phyloP scores from a whole-genome alignment of 2,329 filamentous ascomycete genomes.

The Ploettnerulaceae sp. region DNA sequence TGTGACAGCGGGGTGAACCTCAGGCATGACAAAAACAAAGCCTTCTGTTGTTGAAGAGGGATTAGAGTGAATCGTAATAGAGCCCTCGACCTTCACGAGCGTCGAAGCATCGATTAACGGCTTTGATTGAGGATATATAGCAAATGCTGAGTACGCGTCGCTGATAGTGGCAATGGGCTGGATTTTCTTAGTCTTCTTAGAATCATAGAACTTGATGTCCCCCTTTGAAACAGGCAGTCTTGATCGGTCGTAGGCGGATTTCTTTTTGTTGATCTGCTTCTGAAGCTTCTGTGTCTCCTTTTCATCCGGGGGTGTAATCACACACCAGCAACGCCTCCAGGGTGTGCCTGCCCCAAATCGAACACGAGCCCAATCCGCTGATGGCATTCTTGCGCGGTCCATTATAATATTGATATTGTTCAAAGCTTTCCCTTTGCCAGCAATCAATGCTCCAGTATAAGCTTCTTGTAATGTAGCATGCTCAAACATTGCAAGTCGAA shows the following conservation, averaged over 20 bases:
- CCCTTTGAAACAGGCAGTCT: slow-evolving; percentile 67
- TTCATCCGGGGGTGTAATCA: slow-evolving; percentile 86
- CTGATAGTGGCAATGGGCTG: slow-evolving; percentile 86
- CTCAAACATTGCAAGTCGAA: slow-evolving; percentile 90
- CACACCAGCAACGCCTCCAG: slow-evolving; percentile 96
- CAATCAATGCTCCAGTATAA: slow-evolving; percentile 92
- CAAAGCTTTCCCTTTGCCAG: slow-evolving; percentile 81
- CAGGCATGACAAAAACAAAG: slow-evolving; percentile 97
- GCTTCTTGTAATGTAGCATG: slow-evolving; percentile 90
- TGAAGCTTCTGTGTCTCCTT: slow-evolving; percentile 83
- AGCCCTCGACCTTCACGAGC: slow-evolving; percentile 86
- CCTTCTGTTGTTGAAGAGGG: slow-evolving; percentile 78
- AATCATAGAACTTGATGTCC: slow-evolving; percentile 92
- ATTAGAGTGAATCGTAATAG: slow-evolving; percentile 78
- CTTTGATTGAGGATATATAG: slow-evolving; percentile 93
- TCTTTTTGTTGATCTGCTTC: slow-evolving; percentile 76
- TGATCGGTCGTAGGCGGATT: slow-evolving; percentile 75
- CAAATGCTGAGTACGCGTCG: slow-evolving; percentile 87
- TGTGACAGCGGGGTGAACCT: slow-evolving; percentile 82
- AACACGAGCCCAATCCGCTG: slow-evolving; percentile 92
- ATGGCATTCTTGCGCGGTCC: slow-evolving; percentile 69
- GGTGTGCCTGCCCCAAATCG: slow-evolving; percentile 93
- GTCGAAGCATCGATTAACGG: slow-evolving; percentile 92
- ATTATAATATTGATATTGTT: slow-evolving; percentile 91
- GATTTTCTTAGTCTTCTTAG: slow-evolving; percentile 83